Base-by-base conservation (phyloP, 2,329 filamentous ascomycete species). In the Macrophomina pseudophaseolina region DNA sequence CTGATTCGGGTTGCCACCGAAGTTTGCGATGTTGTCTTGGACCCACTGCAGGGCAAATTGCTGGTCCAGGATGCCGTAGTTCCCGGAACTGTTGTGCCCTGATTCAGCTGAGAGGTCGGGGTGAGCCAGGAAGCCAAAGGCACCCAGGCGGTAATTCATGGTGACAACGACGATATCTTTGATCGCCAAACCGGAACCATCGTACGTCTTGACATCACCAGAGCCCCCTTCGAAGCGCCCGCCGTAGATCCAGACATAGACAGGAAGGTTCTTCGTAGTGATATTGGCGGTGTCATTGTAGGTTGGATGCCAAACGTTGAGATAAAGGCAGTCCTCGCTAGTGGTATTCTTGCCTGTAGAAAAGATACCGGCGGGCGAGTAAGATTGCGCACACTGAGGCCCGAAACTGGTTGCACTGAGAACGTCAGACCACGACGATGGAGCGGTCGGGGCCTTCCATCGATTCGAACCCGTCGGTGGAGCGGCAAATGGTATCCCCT, bases 241-340 rank as follows among this genome's bases (percentile, higher is more conserved):
- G 14, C 84, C 84, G 69, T 84, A 83, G 46, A 86, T 82, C 80
- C 80, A 84, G 4, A 85, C 80, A 1, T 85, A 68, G 0, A 86
- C 83, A 0, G 78, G 71, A 1, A 70, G 44, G 4, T 53, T 51
- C 38, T 53, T 51, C 48, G 53, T 54, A 18, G 4, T n/a, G 35
- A 42, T 2, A 46, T 16, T 2, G 5, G 38, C 14, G 7, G 51
- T 49, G 51, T 23, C 35, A 46, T 64, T 65, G 51, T 35, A 28
- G 8, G 63, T 46, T 9, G 72, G 69, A 9, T 52, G 48, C 60
- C 60, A 64, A 1, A 64, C 60, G 38, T 81, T 81, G 11, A 81
- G 67, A 65, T 77, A 79, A 8, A 81, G 68, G 67, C 85, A 66
- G 44, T 60, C 64, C 35, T 66, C 64, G 44, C 49, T 53, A 16